A percentile compares a stretch with the other conserved stretches of the same genome.
Evolutionary conservation across 2,329 filamentous ascomycete genomes (phyloP).

Genomic region (Microdochium paspali): DNA sequence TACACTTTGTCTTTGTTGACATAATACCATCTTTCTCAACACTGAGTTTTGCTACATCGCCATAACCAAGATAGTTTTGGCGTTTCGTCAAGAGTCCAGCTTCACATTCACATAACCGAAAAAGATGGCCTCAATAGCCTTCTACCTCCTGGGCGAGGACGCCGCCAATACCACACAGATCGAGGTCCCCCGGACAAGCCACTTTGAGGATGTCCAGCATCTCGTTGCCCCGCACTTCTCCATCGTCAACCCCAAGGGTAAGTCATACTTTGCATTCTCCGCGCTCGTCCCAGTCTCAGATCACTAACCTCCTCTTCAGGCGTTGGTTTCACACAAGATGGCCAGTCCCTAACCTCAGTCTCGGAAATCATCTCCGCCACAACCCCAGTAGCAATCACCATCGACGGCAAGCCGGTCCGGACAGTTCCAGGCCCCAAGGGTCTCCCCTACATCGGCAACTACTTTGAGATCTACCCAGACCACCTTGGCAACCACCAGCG

Average conservation of each 20-base stretch:
- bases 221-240: constrained; percentile 31
- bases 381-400: constrained; percentile 28
- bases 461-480: constrained; percentile 46
- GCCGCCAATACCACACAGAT: constrained; percentile 24
- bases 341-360: constrained; percentile 19
- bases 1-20: too few species aligned
- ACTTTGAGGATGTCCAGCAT: constrained; percentile 26
- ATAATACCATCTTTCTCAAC: too few species aligned
- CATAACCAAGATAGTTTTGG: too few species aligned
- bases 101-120: neutral
- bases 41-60: too few species aligned
- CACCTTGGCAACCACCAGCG: constrained; percentile 47
- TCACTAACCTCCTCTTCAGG: constrained; percentile 14
- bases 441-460: constrained; percentile 40
- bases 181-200: constrained; percentile 22
- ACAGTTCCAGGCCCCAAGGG: constrained; percentile 39
- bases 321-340: constrained; percentile 24
- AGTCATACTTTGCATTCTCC: too few species aligned
- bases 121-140: constrained; percentile 26
- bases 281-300: neutral
- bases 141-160: constrained; percentile 31
- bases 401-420: constrained; percentile 38
- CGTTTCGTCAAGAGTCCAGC: too few species aligned
- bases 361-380: constrained; percentile 23
- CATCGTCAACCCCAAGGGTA: constrained; percentile 30